Evolutionary conservation across 2,329 filamentous ascomycete genomes (phyloP), one percentile per base, ranked within the genome.

Genomic region (Magnaporthiopsis incrustans): DNA sequence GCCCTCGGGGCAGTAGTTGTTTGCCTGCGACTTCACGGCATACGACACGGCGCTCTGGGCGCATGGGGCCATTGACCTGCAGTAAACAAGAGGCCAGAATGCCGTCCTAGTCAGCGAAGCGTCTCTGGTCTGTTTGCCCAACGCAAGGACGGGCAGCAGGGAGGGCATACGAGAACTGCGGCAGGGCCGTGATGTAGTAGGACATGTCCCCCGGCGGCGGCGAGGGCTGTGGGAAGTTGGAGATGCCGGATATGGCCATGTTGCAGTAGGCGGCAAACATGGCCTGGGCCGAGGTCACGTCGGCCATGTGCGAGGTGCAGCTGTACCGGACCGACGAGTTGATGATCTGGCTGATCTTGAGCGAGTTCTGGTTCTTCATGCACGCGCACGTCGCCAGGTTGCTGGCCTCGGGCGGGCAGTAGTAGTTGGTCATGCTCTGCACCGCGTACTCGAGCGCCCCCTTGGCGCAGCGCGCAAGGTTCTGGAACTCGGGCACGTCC

Each of bases 211-310:
- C 82, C 0, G 82, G 80, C 8, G 82, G 82, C 33, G 74, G 70
- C 0, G 77, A 71, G 1, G 80, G 77, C 4, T 71, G 67, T 1
- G 81, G 80, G 66, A 85, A 84, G 0, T 73, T 75, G 0, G 80
- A 79, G 0, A 79, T 82, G 63, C 81, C 82, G 15, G 77, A 67
- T 59, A 77, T 78, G 8, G 61, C 57, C 69, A 85, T 76, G 27
- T 74, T 76, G 68, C 83, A 85, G 68, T 84, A 85, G 3, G 79
- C 81, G 0, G 75, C 71, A 65, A 82, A 84, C 64, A 85, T 78
- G 7, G 74, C 75, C 64, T 82, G 77, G 1, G 81, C 82, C 0
- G 79, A 81, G 0, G 77, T 74, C 22, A 82, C 73, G 65, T 82
- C 79, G 35, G 75, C 80, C 8, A 77, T 76, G 57, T 79, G 76